Conservation (phyloP, 306 rosid genomes). For the Canavalia gladiata region DNA sequence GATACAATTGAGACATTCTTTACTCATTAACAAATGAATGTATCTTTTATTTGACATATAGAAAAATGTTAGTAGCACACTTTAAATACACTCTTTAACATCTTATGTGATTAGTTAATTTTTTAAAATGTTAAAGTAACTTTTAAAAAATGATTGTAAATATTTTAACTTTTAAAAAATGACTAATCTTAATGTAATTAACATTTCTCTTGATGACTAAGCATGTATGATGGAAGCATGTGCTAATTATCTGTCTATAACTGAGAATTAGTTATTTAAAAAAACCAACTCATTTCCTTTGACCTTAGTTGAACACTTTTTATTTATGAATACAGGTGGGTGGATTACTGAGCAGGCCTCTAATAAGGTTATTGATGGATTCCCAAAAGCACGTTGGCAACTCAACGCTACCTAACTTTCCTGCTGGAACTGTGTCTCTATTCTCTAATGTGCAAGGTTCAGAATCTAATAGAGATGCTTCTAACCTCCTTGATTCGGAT, state of each 20-base stretch:
- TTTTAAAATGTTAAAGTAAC: too few relatives aligned
- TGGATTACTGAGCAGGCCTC: conserved; percentile 73
- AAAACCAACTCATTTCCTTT: neutral
- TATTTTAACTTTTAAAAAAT: too few relatives aligned
- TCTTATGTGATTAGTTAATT: too few relatives aligned
- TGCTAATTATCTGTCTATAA: neutral
- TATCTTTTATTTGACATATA: too few relatives aligned
- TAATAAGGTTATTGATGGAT: conserved; percentile 58
- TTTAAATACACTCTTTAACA: too few relatives aligned
- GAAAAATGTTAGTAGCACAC: too few relatives aligned
- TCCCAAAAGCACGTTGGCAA: conserved; percentile 25
- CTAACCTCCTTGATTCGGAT: conserved; percentile 41
- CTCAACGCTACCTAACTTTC: conserved; percentile 27
- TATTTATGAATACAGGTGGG: conserved; percentile 57
- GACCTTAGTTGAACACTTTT: neutral
- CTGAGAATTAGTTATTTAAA: neutral
- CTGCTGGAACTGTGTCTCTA: conserved; percentile 52
- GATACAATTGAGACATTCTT: neutral
- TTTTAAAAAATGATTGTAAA: too few relatives aligned
- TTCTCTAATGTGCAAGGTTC: conserved; percentile 34
- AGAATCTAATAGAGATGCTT: conserved; percentile 40
- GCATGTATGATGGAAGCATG: neutral
- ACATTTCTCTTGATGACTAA: too few relatives aligned
- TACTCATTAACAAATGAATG: too few relatives aligned
- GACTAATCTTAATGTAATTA: too few relatives aligned